These are phyloP conservation scores for Melastoma candidum DNA, from an alignment of 441 rosid genomes.

Conservation along the genomic window DNA sequence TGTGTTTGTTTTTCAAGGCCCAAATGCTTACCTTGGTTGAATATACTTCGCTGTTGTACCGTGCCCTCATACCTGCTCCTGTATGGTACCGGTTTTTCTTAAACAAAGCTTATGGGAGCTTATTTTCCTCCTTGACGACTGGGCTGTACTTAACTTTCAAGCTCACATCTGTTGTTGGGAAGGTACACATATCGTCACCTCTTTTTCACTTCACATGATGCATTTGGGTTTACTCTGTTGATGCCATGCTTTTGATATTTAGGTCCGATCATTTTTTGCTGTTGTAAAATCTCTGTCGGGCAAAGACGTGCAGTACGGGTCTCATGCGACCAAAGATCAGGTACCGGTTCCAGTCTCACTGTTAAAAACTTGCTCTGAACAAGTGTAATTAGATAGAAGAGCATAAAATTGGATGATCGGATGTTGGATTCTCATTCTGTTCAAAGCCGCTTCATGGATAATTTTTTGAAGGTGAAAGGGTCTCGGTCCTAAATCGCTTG, in stretches of 20 bases:
- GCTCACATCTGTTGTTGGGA: constrained; percentile 54
- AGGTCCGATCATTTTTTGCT: constrained; percentile 51
- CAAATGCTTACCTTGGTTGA: constrained; percentile 58
- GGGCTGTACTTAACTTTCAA: constrained; percentile 60
- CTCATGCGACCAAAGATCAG: constrained; percentile 55
- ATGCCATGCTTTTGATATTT: constrained; percentile 9
- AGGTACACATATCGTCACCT: constrained; percentile 24
- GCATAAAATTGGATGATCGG: background rate
- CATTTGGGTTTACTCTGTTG: constrained; percentile 1
- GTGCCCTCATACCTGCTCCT: constrained; percentile 55
- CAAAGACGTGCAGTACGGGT: constrained; percentile 58
- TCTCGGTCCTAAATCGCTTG: background rate
- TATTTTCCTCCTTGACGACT: constrained; percentile 56
- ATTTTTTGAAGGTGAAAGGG: background rate
- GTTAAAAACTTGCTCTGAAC: background rate
- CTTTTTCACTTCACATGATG: constrained; percentile 1
- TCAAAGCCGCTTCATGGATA: background rate
- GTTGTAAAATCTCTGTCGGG: constrained; percentile 41
- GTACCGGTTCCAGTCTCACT: constrained; percentile 13
- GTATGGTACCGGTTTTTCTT: constrained; percentile 65
- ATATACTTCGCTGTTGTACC: constrained; percentile 43
- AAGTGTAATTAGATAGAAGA: no score
- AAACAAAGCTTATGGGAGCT: constrained; percentile 59
- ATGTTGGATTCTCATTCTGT: background rate
- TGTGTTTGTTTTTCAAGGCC: constrained; percentile 29